Base-by-base conservation (phyloP, 257 asterid species). In the Solanum chilense region DNA sequence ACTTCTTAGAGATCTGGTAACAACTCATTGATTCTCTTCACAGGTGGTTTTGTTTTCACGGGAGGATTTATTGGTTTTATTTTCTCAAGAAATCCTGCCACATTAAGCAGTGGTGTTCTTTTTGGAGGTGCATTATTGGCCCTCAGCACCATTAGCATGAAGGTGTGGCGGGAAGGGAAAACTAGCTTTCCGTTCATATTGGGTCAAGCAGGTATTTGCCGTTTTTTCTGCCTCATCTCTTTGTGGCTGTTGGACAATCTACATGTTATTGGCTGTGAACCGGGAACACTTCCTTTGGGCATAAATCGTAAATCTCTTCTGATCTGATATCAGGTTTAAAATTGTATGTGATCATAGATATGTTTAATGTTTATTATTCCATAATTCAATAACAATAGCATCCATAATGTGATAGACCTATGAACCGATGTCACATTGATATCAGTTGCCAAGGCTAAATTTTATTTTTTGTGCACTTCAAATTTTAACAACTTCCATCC, bases 101-200 rank as follows among this genome's bases (percentile, higher is more conserved):
- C 91, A 73, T 90, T 94, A 87, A 82, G 92, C 88, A 89, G 92
- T 13, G 97, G 98, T 29, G 88, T 95, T 90, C 90, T 97, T 87
- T 90, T 90, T 71, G 99, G 99, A 86, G 96, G 98, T 89, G 93
- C 98, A 88, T 87, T 97, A 83, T 90, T 97, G 87, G 96, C 95
- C 76, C 98, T 97, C 75, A 95, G 99, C 94, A 89, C 91, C 86
- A 69, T 91, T 73, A 95, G 99, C 92, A 88, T 97, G 89, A 95
- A 94, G 94, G 94, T 95, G 49, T 97, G 98, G 99, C 92, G 91
- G 80, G 93, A 91, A 91, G 99, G 99, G 90, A 94, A 97, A 88
- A 95, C 98, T 81, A 94, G 98, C 95, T 90, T 94, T 47, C 99
- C 98, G 5, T 97, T 91, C 88, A 97, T 95, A 89, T 86, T 95